Percentiles rank a stretch among this genome's conserved stretches.
Evolutionary conservation across 2,329 filamentous ascomycete genomes (phyloP).

Genomic region (Pyrenophora graminea): DNA sequence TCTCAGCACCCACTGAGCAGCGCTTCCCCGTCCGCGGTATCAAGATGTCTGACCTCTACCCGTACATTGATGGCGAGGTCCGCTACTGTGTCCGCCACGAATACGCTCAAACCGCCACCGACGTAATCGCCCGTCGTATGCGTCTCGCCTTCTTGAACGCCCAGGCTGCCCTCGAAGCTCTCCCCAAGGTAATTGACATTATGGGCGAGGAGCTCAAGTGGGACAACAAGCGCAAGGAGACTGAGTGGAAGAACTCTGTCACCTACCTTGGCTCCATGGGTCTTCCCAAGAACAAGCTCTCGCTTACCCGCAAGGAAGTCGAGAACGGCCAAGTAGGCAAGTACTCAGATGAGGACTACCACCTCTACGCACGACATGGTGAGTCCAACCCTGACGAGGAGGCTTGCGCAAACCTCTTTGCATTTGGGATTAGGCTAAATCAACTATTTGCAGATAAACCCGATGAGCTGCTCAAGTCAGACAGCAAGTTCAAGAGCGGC

Average conservation of each 20-base stretch:
- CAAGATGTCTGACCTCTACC: conserved; percentile 79
- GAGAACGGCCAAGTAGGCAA: conserved; percentile 55
- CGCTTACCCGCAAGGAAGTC: conserved; percentile 61
- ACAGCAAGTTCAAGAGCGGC: conserved; percentile 51
- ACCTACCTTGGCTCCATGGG: conserved; percentile 66
- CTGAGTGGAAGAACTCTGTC: conserved; percentile 77
- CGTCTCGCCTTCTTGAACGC: conserved; percentile 89
- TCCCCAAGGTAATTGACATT: conserved; percentile 84
- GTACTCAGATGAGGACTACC: conserved; percentile 55
- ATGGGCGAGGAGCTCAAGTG: conserved; percentile 85
- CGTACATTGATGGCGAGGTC: conserved; percentile 90
- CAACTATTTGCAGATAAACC: conserved; percentile 53
- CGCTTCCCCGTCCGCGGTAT: conserved; percentile 83
- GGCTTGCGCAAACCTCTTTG: conserved; percentile 27
- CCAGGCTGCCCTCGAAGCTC: conserved; percentile 82
- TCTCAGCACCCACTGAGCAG: conserved; percentile 75
- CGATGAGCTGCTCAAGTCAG: conserved; percentile 57
- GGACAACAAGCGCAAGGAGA: conserved; percentile 71
- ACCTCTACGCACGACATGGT: conserved; percentile 56
- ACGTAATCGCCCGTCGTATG: conserved; percentile 83
- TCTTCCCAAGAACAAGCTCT: conserved; percentile 60
- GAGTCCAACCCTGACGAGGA: conserved; percentile 32
- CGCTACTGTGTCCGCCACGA: conserved; percentile 86
- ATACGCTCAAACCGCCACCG: conserved; percentile 87
- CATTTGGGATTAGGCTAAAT: conserved; percentile 31